phyloP scores from a whole-genome alignment of 305 asterid species.

The Vinca major region DNA sequence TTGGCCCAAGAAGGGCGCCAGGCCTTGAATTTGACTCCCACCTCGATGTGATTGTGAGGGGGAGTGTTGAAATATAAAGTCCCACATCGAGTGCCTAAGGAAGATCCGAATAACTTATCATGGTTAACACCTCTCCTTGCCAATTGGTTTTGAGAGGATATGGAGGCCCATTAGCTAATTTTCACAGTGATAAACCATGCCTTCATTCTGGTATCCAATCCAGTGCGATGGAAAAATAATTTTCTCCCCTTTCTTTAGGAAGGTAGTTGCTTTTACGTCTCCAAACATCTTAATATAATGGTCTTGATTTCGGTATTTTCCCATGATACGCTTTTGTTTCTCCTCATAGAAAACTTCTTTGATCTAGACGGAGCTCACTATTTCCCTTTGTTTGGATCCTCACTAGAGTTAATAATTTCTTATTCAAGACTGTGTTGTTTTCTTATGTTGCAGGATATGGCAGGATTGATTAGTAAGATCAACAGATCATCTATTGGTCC shows the following conservation, averaged over 20 bases:
- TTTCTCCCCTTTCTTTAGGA: neutral
- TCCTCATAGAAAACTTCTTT: neutral
- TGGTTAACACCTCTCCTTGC: no score
- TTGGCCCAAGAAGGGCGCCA: no score
- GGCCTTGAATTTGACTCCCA: no score
- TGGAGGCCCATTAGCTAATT: no score
- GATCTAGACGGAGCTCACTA: neutral
- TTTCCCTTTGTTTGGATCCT: neutral
- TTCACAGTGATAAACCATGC: neutral
- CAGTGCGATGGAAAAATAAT: neutral
- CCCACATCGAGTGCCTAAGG: no score
- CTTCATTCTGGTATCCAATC: neutral
- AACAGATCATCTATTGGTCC: constrained; percentile 95
- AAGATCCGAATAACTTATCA: no score
- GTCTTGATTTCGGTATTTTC: neutral
- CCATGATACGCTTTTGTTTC: neutral
- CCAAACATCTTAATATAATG: neutral
- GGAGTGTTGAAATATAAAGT: no score
- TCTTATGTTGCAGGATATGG: constrained; percentile 77
- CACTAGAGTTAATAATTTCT: neutral
- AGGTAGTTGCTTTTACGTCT: neutral
- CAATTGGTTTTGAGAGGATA: no score
- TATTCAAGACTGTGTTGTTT: neutral
- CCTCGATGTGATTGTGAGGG: no score
- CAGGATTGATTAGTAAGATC: constrained; percentile 91